Base-by-base conservation (phyloP, 176 grass and related monocot species). In the Oryza coarctata region DNA sequence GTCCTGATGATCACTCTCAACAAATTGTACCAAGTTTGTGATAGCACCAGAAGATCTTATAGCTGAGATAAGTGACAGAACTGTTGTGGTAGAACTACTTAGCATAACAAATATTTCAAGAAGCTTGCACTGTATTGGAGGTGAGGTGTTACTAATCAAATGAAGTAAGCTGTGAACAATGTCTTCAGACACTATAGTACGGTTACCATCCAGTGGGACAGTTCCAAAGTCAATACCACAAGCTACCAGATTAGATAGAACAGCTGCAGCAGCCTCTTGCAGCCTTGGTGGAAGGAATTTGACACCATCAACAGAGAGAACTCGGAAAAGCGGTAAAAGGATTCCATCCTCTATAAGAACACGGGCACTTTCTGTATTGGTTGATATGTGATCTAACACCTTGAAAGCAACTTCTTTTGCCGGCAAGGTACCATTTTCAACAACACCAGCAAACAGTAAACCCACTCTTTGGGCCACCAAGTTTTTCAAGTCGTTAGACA, bases 11-110 rank as follows among this genome's bases (percentile, higher is more conserved):
- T 87, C 84, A 65, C 89, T 86, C 83, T 94, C 92, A 20, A 94
- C 69, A 68, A 94, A 91, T 38, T 94, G 92, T 73, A 92, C 85
- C 47, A 94, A 83, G 80, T 86, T 89, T 63, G 87, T 94, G 60
- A 88, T 87, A 71, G 92, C 92, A 63, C 92, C 92, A 55, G 87
- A 91, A 57, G 86, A 74, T 82, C 89, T 94, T 66, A 94, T 89
- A 70, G 87, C 87, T n/a, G 81, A 80, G 25, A 91, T 87, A 79
- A 94, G 85, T 33, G 89, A 84, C 38, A 68, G 13, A 39, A 87
- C 87, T 75, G 89, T 89, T 38, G 68, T 62, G 25, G 77, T 26
- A 22, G 84, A 89, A 58, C 81, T 75, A 31, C 86, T 91, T 71
- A 94, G 82, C n/a, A 38, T 61, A 34, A 63, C 41, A 65, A 94